Evolutionary conservation across 441 rosid genomes (phyloP).

Genomic region (Brassica balearica): DNA sequence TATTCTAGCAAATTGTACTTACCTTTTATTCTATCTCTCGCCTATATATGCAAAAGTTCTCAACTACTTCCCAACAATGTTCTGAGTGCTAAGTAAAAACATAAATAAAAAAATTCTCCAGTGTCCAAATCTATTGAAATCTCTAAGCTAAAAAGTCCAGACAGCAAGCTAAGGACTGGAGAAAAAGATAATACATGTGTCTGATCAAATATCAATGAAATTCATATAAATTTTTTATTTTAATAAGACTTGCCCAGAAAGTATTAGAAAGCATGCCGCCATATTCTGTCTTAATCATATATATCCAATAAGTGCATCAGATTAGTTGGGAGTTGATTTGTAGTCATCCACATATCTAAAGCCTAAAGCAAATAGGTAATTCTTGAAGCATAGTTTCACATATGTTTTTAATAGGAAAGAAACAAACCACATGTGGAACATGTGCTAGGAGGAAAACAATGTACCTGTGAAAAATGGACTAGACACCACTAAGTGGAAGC

Average conservation of each 20-base stretch:
- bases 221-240: too few species aligned
- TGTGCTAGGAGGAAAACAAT: background rate
- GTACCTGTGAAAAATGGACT: slow-evolving; percentile 38
- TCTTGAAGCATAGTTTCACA: slow-evolving; percentile 9
- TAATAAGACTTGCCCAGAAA: background rate
- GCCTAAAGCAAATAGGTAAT: background rate
- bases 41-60: slow-evolving; percentile 18
- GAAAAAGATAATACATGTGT: slow-evolving; percentile 20
- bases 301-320: background rate
- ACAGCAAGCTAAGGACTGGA: slow-evolving; percentile 15
- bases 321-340: background rate
- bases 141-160: background rate
- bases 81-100: background rate
- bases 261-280: background rate
- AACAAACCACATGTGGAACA: background rate
- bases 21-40: slow-evolving; percentile 13
- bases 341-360: background rate
- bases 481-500: slow-evolving; percentile 53
- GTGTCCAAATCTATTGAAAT: slow-evolving; percentile 10
- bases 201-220: background rate
- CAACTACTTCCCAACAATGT: slow-evolving; percentile 23
- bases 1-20: slow-evolving; percentile 6
- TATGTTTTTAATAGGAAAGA: background rate
- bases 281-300: background rate
- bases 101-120: background rate